phyloP scores from a whole-genome alignment of 306 rosid genomes.

The apple (Malus domestica) region DNA sequence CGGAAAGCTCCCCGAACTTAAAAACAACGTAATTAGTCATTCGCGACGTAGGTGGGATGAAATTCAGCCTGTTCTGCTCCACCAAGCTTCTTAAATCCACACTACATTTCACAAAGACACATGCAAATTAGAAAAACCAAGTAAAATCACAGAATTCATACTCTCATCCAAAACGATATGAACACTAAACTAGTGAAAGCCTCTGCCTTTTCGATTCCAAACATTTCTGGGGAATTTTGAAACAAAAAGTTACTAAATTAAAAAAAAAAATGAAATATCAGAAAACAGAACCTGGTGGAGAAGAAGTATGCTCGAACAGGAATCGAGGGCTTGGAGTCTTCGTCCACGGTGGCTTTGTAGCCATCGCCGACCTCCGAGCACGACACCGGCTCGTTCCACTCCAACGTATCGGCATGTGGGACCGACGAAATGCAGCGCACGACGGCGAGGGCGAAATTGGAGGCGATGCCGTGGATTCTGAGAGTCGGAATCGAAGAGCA shows the following conservation, averaged over 20 bases:
- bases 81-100: conserved; percentile 89
- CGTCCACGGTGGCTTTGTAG: conserved; percentile 26
- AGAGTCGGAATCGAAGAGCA: not conserved
- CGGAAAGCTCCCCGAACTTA: conserved; percentile 62
- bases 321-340: conserved; percentile 44
- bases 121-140: not conserved
- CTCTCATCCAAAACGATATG: not conserved
- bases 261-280: not conserved
- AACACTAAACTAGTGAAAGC: not conserved
- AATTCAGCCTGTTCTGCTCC: conserved; percentile 79
- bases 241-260: not conserved
- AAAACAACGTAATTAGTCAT: conserved; percentile 90
- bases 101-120: conserved; percentile 34
- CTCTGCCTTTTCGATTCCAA: not conserved
- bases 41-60: conserved; percentile 77
- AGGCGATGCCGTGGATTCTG: not conserved
- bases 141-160: not conserved
- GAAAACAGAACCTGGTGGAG: conserved; percentile 60
- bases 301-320: conserved; percentile 83
- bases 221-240: not conserved
- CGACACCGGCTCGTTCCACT: conserved; percentile 67
- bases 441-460: conserved; percentile 8
- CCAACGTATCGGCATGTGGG: conserved; percentile 34
- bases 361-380: conserved; percentile 56
- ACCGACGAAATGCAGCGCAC: conserved; percentile 51